Evolutionary conservation across 2,329 filamentous ascomycete species (phyloP), one percentile per base, ranked within the genome.

Genomic region (Macrophomina tecta): DNA sequence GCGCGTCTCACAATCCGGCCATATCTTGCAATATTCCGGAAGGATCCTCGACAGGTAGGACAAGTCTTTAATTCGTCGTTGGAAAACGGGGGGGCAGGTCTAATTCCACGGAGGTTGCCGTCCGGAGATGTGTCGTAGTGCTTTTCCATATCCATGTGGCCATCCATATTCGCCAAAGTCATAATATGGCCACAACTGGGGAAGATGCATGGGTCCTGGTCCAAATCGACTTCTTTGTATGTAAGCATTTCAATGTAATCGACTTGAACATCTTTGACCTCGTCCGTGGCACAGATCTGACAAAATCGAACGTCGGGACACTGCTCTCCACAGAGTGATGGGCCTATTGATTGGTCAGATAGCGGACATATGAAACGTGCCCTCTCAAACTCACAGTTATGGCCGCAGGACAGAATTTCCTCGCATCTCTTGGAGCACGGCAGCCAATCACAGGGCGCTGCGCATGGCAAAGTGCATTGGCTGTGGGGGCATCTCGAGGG

Each of bases 371-470:
- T n/a, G n/a, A n/a, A n/a, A n/a, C n/a, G n/a, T n/a, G n/a, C n/a
- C n/a, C n/a, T n/a, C n/a, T n/a, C n/a, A n/a, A 38, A 34, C 61
- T 40, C 34, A 78, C 87, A 92, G 72, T 81, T 85, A 73, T 91
- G 89, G 0, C 86, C 86, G 71, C 90, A 92, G 0, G 32, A 18
- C 4, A 92, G 74, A 0, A 67, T 16, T 34, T 84, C 79, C 3
- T 78, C 72, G 72, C 90, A 93, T 8, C 89, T 81, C 70, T 82
- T 75, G 1, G 84, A 85, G 73, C 90, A 93, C 1, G 90, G 90
- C 0, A 91, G 72, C 77, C 87, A 84, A 69, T 90, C 81, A 72
- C 90, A 93, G 0, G 90, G 89, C 0, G 85, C 89, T 0, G 88
- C 87, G 68, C 90, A 92, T 18, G 86, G 86, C 81, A 87, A 82